A percentile compares a stretch with the other conserved stretches of the same genome.
Conservation (phyloP, 768 basidiomycete genomes). For the Lactarius indigo region DNA sequence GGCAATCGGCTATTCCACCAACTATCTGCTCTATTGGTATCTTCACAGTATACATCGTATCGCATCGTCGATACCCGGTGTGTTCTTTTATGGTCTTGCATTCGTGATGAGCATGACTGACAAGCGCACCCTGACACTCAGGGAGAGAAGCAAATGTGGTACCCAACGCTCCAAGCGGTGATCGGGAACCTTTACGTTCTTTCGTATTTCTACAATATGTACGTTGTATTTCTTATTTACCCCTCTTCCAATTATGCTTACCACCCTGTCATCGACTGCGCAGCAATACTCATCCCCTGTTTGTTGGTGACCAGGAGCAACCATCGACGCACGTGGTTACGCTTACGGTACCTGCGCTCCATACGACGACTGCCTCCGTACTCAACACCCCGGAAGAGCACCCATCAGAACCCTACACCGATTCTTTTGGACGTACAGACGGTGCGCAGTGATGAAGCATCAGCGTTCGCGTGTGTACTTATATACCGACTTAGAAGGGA, state of each 20-base stretch:
- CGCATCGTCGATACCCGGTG: neutral
- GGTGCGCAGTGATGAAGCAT: neutral
- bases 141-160: neutral
- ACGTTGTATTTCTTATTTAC: neutral
- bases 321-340: neutral
- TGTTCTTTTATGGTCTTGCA: neutral
- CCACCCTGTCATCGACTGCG: neutral
- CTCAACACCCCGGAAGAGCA: neutral
- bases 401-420: neutral
- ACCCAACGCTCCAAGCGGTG: conserved; percentile 6
- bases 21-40: neutral
- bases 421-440: neutral
- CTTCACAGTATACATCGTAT: neutral
- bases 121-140: neutral
- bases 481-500: neutral
- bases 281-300: neutral
- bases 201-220: conserved; percentile 8
- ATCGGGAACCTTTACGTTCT: conserved; percentile 8
- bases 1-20: conserved; percentile 12
- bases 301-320: neutral
- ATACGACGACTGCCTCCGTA: neutral
- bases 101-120: neutral
- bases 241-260: neutral
- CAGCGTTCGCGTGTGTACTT: neutral
- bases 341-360: neutral